A percentile compares a stretch with the other conserved stretches of the same genome.
phyloP scores from a whole-genome alignment of 2,329 filamentous ascomycete genomes.

The Cucurbitaria berberidis region DNA sequence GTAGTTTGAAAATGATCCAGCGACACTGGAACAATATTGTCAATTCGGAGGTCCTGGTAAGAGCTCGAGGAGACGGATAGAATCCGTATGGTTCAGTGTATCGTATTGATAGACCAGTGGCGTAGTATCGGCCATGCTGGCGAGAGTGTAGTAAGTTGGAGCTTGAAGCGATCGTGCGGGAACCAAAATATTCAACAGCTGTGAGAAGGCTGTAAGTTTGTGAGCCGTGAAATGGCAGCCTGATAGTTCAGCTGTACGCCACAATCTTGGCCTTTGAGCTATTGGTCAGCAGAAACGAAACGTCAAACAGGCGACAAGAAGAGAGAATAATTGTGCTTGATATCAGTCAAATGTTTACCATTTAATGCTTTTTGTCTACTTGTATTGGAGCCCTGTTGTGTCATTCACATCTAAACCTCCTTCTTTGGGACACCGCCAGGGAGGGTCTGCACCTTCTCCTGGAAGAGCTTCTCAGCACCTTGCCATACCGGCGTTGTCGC shows the following conservation, averaged over 20 bases:
- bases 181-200: too few species aligned
- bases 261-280: too few species aligned
- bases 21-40: background rate
- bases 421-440: slow-evolving; percentile 55
- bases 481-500: slow-evolving; percentile 78
- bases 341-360: too few species aligned
- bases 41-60: background rate
- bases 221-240: too few species aligned
- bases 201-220: too few species aligned
- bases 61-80: background rate
- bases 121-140: background rate
- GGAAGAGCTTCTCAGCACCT: slow-evolving; percentile 81
- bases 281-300: too few species aligned
- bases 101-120: background rate
- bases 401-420: slow-evolving; percentile 26
- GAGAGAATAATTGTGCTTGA: too few species aligned
- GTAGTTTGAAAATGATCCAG: too few species aligned
- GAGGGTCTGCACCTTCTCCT: slow-evolving; percentile 77
- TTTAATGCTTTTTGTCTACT: background rate
- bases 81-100: background rate
- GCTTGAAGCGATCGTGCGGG: too few species aligned
- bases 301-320: too few species aligned
- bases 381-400: background rate
- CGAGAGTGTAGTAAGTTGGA: too few species aligned
- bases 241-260: too few species aligned